phyloP scores from a whole-genome alignment of 768 basidiomycete genomes.

The Russula abietina region DNA sequence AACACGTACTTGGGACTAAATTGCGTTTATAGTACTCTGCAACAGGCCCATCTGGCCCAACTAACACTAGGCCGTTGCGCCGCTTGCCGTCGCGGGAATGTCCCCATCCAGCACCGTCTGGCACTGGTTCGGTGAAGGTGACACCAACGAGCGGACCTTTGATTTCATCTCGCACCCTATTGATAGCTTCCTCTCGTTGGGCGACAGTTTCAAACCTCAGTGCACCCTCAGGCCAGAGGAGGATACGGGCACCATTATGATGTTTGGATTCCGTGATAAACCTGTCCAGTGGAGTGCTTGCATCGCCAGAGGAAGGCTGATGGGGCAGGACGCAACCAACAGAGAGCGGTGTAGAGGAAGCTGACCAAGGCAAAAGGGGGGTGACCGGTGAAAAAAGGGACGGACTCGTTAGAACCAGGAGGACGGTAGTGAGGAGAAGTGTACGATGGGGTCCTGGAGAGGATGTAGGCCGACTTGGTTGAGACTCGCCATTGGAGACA shows the following conservation, averaged over 20 bases:
- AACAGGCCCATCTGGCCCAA: constrained; percentile 37
- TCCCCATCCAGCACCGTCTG: constrained; percentile 34
- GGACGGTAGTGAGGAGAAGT: constrained; percentile 35
- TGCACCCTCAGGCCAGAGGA: constrained; percentile 81
- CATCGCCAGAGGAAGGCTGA: constrained; percentile 37
- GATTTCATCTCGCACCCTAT: constrained; percentile 34
- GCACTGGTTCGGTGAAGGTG: constrained; percentile 59
- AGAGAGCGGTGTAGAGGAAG: constrained; percentile 46
- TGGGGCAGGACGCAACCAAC: constrained; percentile 67
- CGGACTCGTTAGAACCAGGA: constrained; percentile 49
- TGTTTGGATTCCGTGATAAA: constrained; percentile 54
- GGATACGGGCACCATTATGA: constrained; percentile 45
- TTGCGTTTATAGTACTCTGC: constrained; percentile 68
- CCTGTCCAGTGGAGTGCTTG: constrained; percentile 44
- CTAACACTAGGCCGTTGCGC: constrained; percentile 60
- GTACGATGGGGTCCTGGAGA: constrained; percentile 26
- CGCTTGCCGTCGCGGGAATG: constrained; percentile 36
- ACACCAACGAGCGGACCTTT: constrained; percentile 54
- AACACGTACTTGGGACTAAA: constrained; percentile 65
- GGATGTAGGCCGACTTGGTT: neutral
- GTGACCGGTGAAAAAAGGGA: constrained; percentile 42
- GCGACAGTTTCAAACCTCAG: constrained; percentile 50
- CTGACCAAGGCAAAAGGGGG: constrained; percentile 37
- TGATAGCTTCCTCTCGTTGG: constrained; percentile 48
- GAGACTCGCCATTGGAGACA: constrained; percentile 17